phyloP scores from a whole-genome alignment of 2,329 filamentous ascomycete species.

The Fusarium agapanthi region DNA sequence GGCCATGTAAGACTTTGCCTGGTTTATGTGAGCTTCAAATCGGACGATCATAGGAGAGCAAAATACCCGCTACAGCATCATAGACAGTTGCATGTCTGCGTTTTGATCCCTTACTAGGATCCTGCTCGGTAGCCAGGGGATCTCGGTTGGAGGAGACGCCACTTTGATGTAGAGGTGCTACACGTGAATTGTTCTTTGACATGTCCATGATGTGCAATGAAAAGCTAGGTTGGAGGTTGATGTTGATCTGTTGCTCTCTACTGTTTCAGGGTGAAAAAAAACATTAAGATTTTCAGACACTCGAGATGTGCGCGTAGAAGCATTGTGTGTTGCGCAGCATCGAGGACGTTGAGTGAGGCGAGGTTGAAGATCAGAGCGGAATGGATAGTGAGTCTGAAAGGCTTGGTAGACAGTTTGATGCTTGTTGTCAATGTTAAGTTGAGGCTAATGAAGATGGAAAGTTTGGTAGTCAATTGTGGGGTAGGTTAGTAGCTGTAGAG shows the following conservation, averaged over 20 bases:
- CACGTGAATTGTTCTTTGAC: neutral
- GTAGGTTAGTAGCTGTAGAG: neutral
- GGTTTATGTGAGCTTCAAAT: slow-evolving; percentile 38
- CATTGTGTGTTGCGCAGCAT: slow-evolving; percentile 20
- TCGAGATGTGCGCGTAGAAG: neutral
- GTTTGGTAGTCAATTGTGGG: slow-evolving; percentile 34
- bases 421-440: neutral
- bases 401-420: neutral
- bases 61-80: slow-evolving; percentile 75
- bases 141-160: slow-evolving; percentile 9
- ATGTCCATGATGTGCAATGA: slow-evolving; percentile 18
- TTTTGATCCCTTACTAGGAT: slow-evolving; percentile 21
- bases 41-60: neutral
- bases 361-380: neutral
- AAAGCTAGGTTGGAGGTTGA: neutral
- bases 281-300: neutral
- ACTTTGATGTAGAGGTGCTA: slow-evolving; percentile 16
- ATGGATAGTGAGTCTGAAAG: neutral
- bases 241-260: neutral
- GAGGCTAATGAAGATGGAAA: slow-evolving; percentile 20
- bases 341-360: neutral
- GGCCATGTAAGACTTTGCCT: slow-evolving; percentile 45
- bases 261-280: slow-evolving; percentile 17
- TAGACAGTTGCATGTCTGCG: slow-evolving; percentile 66
- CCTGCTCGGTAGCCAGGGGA: slow-evolving; percentile 10